Evolutionary conservation across 2,329 filamentous ascomycete species (phyloP), one percentile per base, ranked within the genome.

Genomic region (Harringtonia aguacate): DNA sequence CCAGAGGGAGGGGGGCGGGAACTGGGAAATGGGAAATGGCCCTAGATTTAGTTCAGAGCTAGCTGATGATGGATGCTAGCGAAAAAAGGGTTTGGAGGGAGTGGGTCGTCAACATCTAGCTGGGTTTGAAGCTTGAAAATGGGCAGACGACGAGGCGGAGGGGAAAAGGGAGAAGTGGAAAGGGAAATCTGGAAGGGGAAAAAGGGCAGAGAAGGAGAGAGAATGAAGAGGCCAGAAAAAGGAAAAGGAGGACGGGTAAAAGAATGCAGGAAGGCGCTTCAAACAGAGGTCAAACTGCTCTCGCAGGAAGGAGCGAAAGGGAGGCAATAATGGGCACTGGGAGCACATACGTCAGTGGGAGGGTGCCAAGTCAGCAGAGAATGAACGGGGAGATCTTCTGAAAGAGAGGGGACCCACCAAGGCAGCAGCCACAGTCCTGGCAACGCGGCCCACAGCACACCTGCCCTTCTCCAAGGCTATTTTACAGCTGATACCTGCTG

Each of bases 201-300:
- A 45, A 41, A 46, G 39, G 43, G 43, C 47, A 36, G 31, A 45
- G 31, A 31, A 29, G 33, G 41, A 40, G 35, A 29, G 31, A 15
- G 22, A 38, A 38, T n/a, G n/a, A n/a, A n/a, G n/a, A n/a, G n/a
- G n/a, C n/a, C n/a, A n/a, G 39, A 34, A 27, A 30, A 34, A 18
- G 29, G 8, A 28, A 24, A 30, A 18, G 18, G 28, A 36, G n/a
- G 15, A 33, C 28, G 31, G 24, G 24, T 27, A 43, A 15, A 29
- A 35, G 29, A 36, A 20, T 15, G 44, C 14, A 24, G 36, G 45
- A 24, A 5, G 21, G n/a, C 14, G 24, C 24, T 6, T 24, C 17
- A 24, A 37, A 37, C 36, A 37, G n/a, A 14, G 7, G 20, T 5
- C 4, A 14, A 37, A 35, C 7, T 8, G 17, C 17, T 34, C 15